These are phyloP conservation scores for Neurospora intermedia DNA, from an alignment of 495 filamentous ascomycete genomes.

Conservation along the genomic window DNA sequence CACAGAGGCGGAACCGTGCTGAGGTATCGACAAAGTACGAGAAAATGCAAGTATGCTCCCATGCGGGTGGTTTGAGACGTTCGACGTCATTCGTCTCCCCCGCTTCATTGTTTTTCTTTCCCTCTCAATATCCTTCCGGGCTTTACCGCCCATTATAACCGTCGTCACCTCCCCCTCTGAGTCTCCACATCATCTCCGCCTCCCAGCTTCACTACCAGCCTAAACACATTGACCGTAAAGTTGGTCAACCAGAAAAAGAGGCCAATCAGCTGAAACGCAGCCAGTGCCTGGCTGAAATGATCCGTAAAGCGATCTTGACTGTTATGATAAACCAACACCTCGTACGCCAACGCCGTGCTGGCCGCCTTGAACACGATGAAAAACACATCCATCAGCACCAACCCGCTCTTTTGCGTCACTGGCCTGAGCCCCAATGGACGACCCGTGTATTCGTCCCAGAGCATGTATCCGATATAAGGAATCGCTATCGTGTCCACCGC, in stretches of 20 bases:
- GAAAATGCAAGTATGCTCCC: neutral
- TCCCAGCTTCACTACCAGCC: constrained; percentile 66
- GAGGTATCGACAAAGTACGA: neutral
- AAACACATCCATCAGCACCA: constrained; percentile 83
- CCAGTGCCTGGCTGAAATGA: constrained; percentile 62
- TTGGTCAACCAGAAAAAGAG: constrained; percentile 83
- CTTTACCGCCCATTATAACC: neutral
- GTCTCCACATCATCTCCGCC: constrained; percentile 33
- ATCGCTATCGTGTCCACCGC: constrained; percentile 82
- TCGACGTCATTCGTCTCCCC: neutral
- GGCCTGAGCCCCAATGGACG: constrained; percentile 83
- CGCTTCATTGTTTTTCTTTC: neutral
- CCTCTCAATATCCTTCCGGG: neutral
- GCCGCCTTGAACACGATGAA: constrained; percentile 96
- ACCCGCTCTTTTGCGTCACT: constrained; percentile 69
- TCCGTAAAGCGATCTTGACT: constrained; percentile 42
- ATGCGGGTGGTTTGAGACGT: neutral
- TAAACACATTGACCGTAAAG: constrained; percentile 79
- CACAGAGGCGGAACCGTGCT: neutral
- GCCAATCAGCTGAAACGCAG: constrained; percentile 70
- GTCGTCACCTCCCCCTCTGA: neutral
- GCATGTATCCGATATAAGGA: constrained; percentile 85
- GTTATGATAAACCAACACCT: constrained; percentile 61
- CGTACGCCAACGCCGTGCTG: constrained; percentile 82
- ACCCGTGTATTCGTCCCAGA: constrained; percentile 89